These are phyloP conservation scores for Psilocybe sp. DNA, from an alignment of 768 basidiomycete species.

Conservation along the genomic window DNA sequence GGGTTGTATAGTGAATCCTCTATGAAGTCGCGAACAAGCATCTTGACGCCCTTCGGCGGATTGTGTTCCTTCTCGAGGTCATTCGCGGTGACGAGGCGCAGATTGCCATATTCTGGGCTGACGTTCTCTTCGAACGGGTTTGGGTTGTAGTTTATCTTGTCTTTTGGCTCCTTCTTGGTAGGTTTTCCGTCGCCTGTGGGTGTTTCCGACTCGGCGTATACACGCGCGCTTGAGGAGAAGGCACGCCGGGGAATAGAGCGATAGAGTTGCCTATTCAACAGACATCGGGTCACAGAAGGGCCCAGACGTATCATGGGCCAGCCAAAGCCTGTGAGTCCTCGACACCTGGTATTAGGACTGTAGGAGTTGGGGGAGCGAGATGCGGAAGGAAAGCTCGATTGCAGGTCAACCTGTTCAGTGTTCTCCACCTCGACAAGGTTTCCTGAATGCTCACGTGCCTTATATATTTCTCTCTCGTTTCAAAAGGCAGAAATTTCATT, in stretches of 20 bases:
- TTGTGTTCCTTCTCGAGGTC: conserved; percentile 50
- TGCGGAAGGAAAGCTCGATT: no score
- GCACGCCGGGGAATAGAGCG: conserved; percentile 13
- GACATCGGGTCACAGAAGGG: conserved; percentile 28
- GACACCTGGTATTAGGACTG: not conserved
- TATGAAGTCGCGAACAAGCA: conserved; percentile 95
- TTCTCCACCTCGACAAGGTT: no score
- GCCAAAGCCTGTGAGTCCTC: conserved; percentile 16
- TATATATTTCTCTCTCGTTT: no score
- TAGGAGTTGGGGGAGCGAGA: not conserved
- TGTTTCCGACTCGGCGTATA: conserved; percentile 6
- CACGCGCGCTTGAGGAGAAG: conserved; percentile 20
- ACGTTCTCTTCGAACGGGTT: conserved; percentile 55
- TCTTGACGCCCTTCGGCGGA: conserved; percentile 82
- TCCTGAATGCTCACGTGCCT: no score
- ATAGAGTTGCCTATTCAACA: conserved; percentile 21
- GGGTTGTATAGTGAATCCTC: conserved; percentile 97
- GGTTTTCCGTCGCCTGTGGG: conserved; percentile 5
- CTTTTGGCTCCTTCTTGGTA: conserved; percentile 29
- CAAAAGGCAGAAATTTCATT: no score
- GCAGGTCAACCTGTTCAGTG: no score
- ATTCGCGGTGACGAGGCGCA: conserved; percentile 65
- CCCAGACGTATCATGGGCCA: conserved; percentile 35
- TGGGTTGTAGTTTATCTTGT: conserved; percentile 81
- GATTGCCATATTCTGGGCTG: conserved; percentile 37